Evolutionary conservation across 805 yeast species (phyloP), one percentile per base, ranked within the genome.

Genomic region (Wickerhamomyces mucosus): DNA sequence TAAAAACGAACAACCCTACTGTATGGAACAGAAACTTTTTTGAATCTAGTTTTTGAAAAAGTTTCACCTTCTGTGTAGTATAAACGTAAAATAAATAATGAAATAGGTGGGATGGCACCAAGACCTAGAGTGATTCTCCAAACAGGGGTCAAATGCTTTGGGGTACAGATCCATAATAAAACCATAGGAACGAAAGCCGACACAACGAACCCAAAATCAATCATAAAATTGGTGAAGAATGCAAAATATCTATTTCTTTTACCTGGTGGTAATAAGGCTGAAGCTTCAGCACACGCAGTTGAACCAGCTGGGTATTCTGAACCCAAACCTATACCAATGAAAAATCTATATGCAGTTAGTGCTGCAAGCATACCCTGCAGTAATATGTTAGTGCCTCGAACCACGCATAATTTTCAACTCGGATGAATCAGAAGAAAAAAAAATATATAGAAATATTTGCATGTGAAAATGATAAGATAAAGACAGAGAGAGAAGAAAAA

Each of bases 221-320:
- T 88, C 82, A 79, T 79, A 48, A 72, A 67, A 55, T 86, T 81
- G 26, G 96, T 86, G 58, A 86, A 88, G 82, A 86, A 75, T 34
- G 77, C 70, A 50, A 88, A 86, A 66, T 80, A 86, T 54, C 96
- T 69, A 61, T 88, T 85, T 63, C 96, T 78, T 38, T 69, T 67
- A 36, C 94, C 94, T n/a, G 74, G 67, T 13, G 88, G 82, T 45
- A 86, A 61, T 39, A 72, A 59, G 35, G 81, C 76, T 28, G 94
- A 75, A 24, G 94, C 92, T 57, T 88, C 96, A 18, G 96, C 86
- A 44, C 94, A 84, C 22, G 94, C 94, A 14, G 88, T 89, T 7
- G 95, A 79, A 27, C 95, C 88, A 11, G 94, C 79, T 28, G 96
- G 95, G 52, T 88, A 88, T 59, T 88, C 97, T 30, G 94, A 88